Evolutionary conservation across 306 rosid genomes (phyloP).

Genomic region (Calophaca sinica): DNA sequence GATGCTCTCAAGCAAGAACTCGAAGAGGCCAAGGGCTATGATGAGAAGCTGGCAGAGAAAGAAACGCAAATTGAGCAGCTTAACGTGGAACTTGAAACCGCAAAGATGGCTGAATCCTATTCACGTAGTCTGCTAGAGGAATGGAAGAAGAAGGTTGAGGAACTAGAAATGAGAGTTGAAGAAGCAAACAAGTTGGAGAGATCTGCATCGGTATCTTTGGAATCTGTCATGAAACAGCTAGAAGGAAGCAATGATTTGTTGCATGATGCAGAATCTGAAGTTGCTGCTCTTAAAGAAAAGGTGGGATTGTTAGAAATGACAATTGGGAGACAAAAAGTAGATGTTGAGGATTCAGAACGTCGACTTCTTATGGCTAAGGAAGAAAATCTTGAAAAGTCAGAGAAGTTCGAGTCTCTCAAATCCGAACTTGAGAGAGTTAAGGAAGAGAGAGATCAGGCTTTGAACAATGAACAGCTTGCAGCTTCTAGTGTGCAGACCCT

Average conservation of each 20-base stretch:
- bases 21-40: conserved; percentile 57
- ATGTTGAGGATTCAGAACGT: conserved; percentile 75
- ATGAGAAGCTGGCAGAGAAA: conserved; percentile 67
- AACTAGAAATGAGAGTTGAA: conserved; percentile 66
- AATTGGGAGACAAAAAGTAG: conserved; percentile 67
- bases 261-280: conserved; percentile 79
- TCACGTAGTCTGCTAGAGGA: conserved; percentile 74
- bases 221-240: conserved; percentile 83
- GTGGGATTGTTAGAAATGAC: conserved; percentile 87
- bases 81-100: conserved; percentile 86
- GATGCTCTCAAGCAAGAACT: conserved; percentile 71
- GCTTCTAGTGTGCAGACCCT: conserved; percentile 88
- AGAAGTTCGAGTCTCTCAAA: conserved; percentile 61
- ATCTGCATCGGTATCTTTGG: conserved; percentile 90
- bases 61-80: conserved; percentile 79
- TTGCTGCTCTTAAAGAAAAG: conserved; percentile 76
- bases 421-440: conserved; percentile 68
- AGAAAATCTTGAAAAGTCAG: conserved; percentile 65
- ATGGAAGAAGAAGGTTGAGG: conserved; percentile 76
- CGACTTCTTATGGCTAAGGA: conserved; percentile 59
- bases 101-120: conserved; percentile 86
- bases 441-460: conserved; percentile 88
- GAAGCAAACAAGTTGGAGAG: conserved; percentile 77
- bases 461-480: conserved; percentile 82
- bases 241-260: conserved; percentile 78